These are phyloP conservation scores for Arachnopeziza araneosa DNA, from an alignment of 2,329 filamentous ascomycete genomes.

Conservation along the genomic window DNA sequence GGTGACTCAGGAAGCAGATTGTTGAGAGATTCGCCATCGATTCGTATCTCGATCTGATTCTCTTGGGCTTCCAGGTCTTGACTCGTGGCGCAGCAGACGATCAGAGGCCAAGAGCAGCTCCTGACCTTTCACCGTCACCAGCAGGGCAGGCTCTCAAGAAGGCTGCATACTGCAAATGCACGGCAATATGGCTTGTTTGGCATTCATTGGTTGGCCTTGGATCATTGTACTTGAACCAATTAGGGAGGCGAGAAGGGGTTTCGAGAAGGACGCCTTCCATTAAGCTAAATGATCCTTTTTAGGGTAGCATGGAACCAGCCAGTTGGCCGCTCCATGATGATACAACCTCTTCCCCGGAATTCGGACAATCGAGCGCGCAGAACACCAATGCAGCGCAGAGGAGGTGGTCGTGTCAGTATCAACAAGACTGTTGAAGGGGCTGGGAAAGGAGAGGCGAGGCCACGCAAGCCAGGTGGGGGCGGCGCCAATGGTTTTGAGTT, in stretches of 20 bases:
- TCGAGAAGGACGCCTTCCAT: constrained; percentile 4
- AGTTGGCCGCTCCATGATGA: background rate
- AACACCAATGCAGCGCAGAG: background rate
- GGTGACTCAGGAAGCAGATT: background rate
- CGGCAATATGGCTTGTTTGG: background rate
- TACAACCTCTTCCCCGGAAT: background rate
- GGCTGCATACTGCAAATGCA: constrained; percentile 2
- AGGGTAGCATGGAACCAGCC: background rate
- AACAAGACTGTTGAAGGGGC: no score
- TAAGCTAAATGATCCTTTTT: constrained; percentile 14
- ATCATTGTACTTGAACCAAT: constrained; percentile 15
- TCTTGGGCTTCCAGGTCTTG: constrained; percentile 1
- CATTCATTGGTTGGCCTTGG: constrained; percentile 1
- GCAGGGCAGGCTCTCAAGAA: constrained; percentile 6
- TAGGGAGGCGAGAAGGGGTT: background rate
- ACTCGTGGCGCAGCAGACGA: constrained; percentile 14
- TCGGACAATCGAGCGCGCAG: background rate
- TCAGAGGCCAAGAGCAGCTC: background rate
- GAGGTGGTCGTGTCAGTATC: no score
- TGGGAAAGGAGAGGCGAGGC: background rate
- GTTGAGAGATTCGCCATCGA: constrained; percentile 9
- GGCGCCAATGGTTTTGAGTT: background rate
- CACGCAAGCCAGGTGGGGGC: background rate
- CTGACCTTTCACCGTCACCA: background rate
- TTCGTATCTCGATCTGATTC: constrained; percentile 10